Evolutionary conservation across 441 rosid species (phyloP).

Genomic region (Populus trichocarpa): DNA sequence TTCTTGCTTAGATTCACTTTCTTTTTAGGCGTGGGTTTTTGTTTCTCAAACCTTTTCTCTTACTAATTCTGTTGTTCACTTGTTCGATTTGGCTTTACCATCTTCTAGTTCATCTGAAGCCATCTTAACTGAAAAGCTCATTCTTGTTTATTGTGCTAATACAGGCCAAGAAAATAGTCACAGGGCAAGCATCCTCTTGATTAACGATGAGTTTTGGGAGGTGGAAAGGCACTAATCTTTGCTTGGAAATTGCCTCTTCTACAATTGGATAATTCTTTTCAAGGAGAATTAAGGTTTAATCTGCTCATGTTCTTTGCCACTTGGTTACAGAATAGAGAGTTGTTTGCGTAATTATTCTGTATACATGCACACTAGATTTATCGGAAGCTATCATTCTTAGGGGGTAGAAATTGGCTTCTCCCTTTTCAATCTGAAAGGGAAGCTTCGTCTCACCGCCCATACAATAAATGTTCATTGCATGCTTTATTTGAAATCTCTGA

Average conservation of each 20-base stretch:
- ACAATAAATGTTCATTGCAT: background rate
- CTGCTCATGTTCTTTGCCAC: conserved; percentile 13
- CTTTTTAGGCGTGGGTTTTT: background rate
- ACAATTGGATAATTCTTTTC: background rate
- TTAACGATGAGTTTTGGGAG: conserved; percentile 25
- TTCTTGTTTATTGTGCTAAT: conserved; percentile 16
- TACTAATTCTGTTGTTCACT: background rate
- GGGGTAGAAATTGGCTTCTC: conserved; percentile 8
- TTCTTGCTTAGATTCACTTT: background rate
- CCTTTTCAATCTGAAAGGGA: conserved; percentile 3
- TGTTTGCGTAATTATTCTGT: background rate
- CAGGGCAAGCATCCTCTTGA: conserved; percentile 53
- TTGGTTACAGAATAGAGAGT: background rate
- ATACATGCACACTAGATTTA: conserved; percentile 6
- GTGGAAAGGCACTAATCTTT: conserved; percentile 7
- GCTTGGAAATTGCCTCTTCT: background rate
- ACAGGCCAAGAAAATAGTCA: conserved; percentile 74
- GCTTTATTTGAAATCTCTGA: background rate
- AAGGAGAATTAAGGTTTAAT: conserved; percentile 16
- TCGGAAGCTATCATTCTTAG: background rate
- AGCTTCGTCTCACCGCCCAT: conserved; percentile 8
- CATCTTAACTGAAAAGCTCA: conserved; percentile 5
- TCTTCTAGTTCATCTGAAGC: background rate
- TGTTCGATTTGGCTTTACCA: background rate
- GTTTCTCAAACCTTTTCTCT: background rate